Evolutionary conservation across 768 basidiomycete species (phyloP), one percentile per base, ranked within the genome.

Genomic region (Filobasidium floriforme): DNA sequence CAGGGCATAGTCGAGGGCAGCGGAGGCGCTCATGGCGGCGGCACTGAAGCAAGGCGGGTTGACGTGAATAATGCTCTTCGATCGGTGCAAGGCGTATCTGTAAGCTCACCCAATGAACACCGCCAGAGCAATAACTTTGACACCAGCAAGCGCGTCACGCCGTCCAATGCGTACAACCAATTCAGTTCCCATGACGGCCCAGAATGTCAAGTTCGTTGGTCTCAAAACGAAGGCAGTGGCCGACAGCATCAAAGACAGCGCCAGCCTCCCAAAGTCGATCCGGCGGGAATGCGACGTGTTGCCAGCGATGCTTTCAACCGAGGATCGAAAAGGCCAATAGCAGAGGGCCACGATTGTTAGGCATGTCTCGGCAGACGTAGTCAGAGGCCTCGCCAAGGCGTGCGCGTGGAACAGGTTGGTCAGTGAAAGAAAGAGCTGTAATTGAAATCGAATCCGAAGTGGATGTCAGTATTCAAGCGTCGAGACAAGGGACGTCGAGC

Each of bases 311-410:
- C 18, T 7, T n/a, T 49, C 26, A 44, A 26, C 41, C 26, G 19
- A 5, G 22, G 41, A 66, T 7, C 54, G n/a, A 46, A 79, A 74
- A 0, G 81, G 92, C 79, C 89, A 97, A 73, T 83, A 83, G 14
- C 81, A 80, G 63, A 94, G 82, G 0, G 92, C 93, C 49, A 88
- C 78, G 0, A 86, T 86, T 0, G 89, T 88, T 51, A 98, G 79
- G 0, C 90, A 86, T 0, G 92, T 92, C 74, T 99, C 96, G 29
- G 93, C 80, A 14, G 92, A 93, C 75, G 97, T 99, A 37, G 91
- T 93, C 61, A 98, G 80, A 0, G 92, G 89, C 41, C 96, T 84
- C 3, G 92, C 88, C 28, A 96, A 81, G 0, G 89, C 84, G 61
- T 93, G 82, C 0, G 84, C 85, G 78, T 98, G 85, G 80, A 97